phyloP scores from a whole-genome alignment of 805 yeast species.

The Candida caryicola region DNA sequence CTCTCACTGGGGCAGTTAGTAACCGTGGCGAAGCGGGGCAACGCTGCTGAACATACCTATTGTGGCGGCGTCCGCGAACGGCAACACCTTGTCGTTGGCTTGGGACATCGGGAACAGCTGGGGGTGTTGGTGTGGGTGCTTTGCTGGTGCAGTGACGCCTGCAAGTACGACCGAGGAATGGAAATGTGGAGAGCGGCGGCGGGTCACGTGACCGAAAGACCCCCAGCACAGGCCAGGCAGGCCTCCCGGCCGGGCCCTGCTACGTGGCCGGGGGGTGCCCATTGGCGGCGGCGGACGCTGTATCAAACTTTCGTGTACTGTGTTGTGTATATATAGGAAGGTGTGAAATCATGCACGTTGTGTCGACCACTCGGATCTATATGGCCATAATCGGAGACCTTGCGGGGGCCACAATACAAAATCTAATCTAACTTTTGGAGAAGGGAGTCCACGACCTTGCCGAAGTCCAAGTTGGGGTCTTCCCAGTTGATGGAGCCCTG shows the following conservation, averaged over 20 bases:
- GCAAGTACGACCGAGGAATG: constrained; percentile 1
- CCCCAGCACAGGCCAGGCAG: no score
- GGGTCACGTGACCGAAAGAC: neutral
- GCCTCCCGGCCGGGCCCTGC: no score
- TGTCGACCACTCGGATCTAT: neutral
- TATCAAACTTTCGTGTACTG: neutral
- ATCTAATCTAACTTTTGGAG: constrained; percentile 50
- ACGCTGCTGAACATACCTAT: constrained; percentile 52
- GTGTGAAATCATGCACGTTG: neutral
- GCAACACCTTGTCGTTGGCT: constrained; percentile 31
- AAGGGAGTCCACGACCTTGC: constrained; percentile 61
- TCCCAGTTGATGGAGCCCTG: constrained; percentile 65
- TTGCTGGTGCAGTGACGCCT: no score
- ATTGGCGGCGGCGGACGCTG: no score
- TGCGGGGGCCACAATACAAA: neutral
- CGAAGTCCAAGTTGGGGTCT: constrained; percentile 89
- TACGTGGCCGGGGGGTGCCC: no score
- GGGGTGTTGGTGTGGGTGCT: no score
- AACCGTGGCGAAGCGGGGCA: neutral
- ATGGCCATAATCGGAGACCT: neutral
- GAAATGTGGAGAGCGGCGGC: neutral
- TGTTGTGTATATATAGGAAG: neutral
- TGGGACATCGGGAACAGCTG: no score
- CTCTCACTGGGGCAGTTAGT: constrained; percentile 55
- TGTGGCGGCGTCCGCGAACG: constrained; percentile 84